Base-by-base conservation (phyloP, 345 rosid genomes). In the Odontarrhena argentea region DNA sequence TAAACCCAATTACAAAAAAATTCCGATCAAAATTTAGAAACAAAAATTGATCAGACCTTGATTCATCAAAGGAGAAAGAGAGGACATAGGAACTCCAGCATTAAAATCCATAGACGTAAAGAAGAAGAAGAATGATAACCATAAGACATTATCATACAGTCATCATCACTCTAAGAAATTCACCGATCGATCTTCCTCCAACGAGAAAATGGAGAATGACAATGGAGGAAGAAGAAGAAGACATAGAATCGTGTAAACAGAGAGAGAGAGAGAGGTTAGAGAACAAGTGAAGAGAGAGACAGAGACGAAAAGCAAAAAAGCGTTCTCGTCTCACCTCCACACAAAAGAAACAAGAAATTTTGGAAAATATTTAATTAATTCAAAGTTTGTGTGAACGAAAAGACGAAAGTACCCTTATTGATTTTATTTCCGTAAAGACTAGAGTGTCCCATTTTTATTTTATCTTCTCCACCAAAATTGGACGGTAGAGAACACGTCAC, bases 51-150 rank as follows among this genome's bases (percentile, higher is more conserved):
- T 2, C 10, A 14, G 25, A 85, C 96, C 93, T 81, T 82, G 85
- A 55, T 61, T 81, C 66, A 84, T 73, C 11, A 89, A 74, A 74
- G 86, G 84, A 10, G 87, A 86, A 38, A 85, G 84, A 69, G 92
- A 81, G 65, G 88, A 77, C 87, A 86, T 88, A 49, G 88, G 83
- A 79, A 83, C 84, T 83, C 86, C 88, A 60, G 86, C 81, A 67
- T 83, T 89, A 70, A 84, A 85, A 60, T 87, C 88, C 94, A 91
- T 91, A 59, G 75, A 63, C 64, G 63, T 60, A 60, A 69, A 81
- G 57, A 70, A 63, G 54, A 62, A 74, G 51, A 55, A 76, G 52
- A 60, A 28, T 28, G 5, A 28, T 58, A 56, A 68, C 40, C 65
- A 67, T 45, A 55, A 59, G 68, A 65, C 72, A 70, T 55, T 66